Evolutionary conservation across 2,329 filamentous ascomycete genomes (phyloP).

Genomic region (Paecilomyces dactylethromorphus): DNA sequence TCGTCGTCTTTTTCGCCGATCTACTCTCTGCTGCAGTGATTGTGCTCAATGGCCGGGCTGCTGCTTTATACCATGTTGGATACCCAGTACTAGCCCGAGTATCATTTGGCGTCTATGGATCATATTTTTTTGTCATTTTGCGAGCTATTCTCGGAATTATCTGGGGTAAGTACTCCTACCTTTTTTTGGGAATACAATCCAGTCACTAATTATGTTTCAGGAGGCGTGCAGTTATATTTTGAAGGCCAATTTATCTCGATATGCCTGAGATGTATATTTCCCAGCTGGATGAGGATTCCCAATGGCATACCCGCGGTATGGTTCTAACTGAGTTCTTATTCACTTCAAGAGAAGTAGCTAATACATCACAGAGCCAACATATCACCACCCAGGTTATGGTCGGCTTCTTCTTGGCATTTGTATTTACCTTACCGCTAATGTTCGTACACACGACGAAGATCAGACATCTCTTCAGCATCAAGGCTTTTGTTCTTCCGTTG

Average conservation of each 20-base stretch:
- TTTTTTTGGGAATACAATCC: neutral
- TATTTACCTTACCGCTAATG: constrained; percentile 19
- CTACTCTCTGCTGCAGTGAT: constrained; percentile 14
- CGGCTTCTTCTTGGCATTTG: constrained; percentile 17
- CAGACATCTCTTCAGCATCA: constrained; percentile 29
- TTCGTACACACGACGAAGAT: constrained; percentile 31
- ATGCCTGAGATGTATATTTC: constrained; percentile 19
- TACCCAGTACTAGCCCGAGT: constrained; percentile 12
- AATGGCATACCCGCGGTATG: constrained; percentile 16
- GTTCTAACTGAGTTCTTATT: neutral
- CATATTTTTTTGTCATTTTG: constrained; percentile 13
- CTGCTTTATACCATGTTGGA: constrained; percentile 12
- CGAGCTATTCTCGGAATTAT: constrained; percentile 11
- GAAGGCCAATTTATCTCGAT: constrained; percentile 18
- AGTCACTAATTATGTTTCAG: constrained; percentile 1
- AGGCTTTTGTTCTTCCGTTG: constrained; percentile 28
- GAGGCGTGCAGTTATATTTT: constrained; percentile 15
- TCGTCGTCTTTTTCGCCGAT: constrained; percentile 16
- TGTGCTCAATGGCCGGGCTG: constrained; percentile 12
- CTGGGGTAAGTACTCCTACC: constrained; percentile 8
- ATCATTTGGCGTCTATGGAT: constrained; percentile 12
- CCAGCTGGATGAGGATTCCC: constrained; percentile 14
- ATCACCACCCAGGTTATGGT: constrained; percentile 19
- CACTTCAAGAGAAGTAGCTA: neutral
- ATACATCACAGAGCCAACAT: constrained; percentile 8